Percentiles rank a stretch among this genome's conserved stretches.
Conservation (phyloP, 768 basidiomycete species). For the Tricholomella constricta region DNA sequence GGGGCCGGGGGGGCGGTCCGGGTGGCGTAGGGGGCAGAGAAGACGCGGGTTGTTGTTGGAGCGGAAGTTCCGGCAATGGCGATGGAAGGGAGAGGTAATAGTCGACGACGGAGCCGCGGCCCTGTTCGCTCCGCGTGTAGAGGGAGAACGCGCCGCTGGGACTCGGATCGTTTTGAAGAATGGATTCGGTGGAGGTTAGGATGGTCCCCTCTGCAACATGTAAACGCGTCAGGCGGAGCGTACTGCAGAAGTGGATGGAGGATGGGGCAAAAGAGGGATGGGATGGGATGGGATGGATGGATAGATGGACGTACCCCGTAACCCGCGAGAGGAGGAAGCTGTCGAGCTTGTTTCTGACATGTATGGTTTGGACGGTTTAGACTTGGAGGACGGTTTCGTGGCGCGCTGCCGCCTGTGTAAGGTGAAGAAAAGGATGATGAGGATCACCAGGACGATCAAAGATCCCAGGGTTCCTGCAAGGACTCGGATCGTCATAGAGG, state of each 20-base stretch:
- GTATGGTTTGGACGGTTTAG: conserved; percentile 9
- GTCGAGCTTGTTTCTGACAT: conserved; percentile 8
- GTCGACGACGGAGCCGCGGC: conserved; percentile 21
- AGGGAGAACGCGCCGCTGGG: conserved; percentile 26
- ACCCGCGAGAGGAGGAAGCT: conserved; percentile 12
- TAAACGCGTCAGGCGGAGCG: neutral
- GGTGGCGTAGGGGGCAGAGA: neutral
- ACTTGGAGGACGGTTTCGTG: neutral
- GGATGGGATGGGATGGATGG: too few relatives aligned
- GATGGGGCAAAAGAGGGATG: too few relatives aligned
- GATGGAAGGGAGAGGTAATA: conserved; percentile 8
- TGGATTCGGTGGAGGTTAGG: conserved; percentile 39
- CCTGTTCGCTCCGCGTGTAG: conserved; percentile 28
- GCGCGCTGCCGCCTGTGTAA: conserved; percentile 17
- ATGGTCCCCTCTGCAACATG: conserved; percentile 27
- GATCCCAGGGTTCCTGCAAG: conserved; percentile 29
- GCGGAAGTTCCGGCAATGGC: conserved; percentile 1
- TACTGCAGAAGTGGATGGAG: neutral
- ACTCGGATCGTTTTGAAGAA: conserved; percentile 30
- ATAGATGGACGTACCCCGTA: conserved; percentile 29
- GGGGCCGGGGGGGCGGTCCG: neutral
- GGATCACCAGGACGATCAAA: conserved; percentile 20
- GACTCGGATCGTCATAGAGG: conserved; percentile 19
- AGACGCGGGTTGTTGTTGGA: neutral
- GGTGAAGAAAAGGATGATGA: conserved; percentile 14